Evolutionary conservation across 73 alveolate species (phyloP), one percentile per base, ranked within the genome.

Genomic region (Stentor coeruleus): DNA sequence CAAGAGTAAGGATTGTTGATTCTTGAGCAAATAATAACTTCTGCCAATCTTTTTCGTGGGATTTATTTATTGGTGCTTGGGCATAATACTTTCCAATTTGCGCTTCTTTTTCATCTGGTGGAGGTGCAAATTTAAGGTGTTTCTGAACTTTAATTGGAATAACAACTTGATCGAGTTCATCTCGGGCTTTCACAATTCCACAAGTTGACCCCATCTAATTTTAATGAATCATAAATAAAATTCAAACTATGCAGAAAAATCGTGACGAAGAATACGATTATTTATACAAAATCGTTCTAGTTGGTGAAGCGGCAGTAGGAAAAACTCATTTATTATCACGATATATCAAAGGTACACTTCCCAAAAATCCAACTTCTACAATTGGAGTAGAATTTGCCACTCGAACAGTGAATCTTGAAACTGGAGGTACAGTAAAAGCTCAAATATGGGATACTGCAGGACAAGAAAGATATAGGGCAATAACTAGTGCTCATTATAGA

Each of bases 351-450:
- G 81, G 81, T 39, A 84, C 82, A 57, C 85, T 90, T 28, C 59
- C 58, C 58, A 39, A 60, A 30, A 84, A 81, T 81, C 73, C 88
- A 57, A 58, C 37, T 6, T 84, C 96, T 26, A 94, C 98, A 3
- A 90, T 92, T 28, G 98, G 96, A 3, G 96, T 92, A 0, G 97
- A 90, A 82, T 94, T 92, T 86, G 92, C 93, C 3, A 82, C 96
- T 57, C 91, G 92, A 80, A 37, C 77, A 0, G 60, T 93, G 26
- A 72, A 57, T 6, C 35, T 89, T 37, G 90, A 83, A 82, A 58
- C 38, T 1, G 94, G 90, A 15, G 66, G 72, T 40, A 74, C 85
- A 3, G 81, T 92, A 20, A 94, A 92, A 85, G 91, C 90, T 35
- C 90, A 89, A 82, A 88, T 90, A n/a, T 90, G 96, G 96, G 96